Conservation (phyloP, 257 asterid genomes). For the Eustoma russellianum region DNA sequence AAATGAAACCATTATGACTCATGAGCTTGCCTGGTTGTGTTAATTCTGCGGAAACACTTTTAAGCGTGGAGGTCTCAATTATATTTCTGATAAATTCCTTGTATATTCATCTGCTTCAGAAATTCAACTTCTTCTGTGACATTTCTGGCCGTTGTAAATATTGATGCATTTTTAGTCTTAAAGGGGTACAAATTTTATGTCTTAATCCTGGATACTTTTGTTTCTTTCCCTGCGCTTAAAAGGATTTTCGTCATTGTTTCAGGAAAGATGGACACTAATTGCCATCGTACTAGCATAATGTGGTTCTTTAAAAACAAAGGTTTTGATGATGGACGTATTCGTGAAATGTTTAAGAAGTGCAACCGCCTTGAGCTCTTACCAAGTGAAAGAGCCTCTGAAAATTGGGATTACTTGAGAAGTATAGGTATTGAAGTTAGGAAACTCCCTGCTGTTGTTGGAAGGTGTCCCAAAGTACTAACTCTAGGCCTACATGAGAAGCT, state of each 20-base stretch:
- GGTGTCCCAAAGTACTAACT: conserved; percentile 86
- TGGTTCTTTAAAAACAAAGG: conserved; percentile 98
- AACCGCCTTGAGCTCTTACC: conserved; percentile 68
- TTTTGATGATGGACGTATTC: conserved; percentile 61
- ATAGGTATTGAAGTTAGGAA: conserved; percentile 86
- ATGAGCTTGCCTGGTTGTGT: too few relatives aligned
- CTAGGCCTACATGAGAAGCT: conserved; percentile 67
- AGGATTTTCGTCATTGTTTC: conserved; percentile 8
- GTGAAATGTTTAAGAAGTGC: conserved; percentile 69
- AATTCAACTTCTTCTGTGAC: too few relatives aligned
- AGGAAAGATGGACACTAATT: conserved; percentile 61
- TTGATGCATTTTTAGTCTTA: too few relatives aligned
- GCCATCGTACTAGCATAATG: conserved; percentile 67
- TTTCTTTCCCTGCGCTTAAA: too few relatives aligned
- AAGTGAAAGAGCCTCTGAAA: conserved; percentile 70
- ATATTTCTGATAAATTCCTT: too few relatives aligned
- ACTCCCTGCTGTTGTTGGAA: conserved; percentile 60
- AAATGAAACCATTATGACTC: too few relatives aligned
- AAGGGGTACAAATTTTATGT: too few relatives aligned
- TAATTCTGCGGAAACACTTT: too few relatives aligned
- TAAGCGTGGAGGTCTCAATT: too few relatives aligned
- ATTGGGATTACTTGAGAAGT: conserved; percentile 86
- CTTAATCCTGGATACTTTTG: too few relatives aligned
- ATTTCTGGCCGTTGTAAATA: too few relatives aligned
- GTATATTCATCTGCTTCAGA: too few relatives aligned